Evolutionary conservation across 371 early-diverging fungal species (phyloP).

Genomic region (Apophysomyces elegans): DNA sequence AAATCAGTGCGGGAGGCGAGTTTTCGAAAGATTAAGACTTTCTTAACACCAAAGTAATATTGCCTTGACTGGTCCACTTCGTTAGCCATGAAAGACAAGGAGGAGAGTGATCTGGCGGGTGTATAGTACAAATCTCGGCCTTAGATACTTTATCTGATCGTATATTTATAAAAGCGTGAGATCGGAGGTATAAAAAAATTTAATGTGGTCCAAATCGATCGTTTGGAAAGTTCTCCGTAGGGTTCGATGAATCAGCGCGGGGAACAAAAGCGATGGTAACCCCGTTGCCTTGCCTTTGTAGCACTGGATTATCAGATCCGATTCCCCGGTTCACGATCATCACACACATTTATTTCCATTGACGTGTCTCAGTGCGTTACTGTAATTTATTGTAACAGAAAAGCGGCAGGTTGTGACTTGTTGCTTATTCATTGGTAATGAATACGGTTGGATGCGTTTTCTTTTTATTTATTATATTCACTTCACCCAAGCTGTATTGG

Average conservation of each 20-base stretch:
- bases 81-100: background rate
- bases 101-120: too few relatives aligned
- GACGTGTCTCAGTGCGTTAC: background rate
- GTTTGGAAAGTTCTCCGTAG: conserved; percentile 1
- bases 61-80: conserved; percentile 2
- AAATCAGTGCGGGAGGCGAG: background rate
- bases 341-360: background rate
- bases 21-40: background rate
- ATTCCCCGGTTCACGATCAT: background rate
- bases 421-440: too few relatives aligned
- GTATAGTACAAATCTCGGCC: too few relatives aligned
- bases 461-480: background rate
- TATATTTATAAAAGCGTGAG: background rate
- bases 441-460: background rate
- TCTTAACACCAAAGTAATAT: conserved; percentile 4
- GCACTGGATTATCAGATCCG: conserved; percentile 7
- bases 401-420: too few relatives aligned
- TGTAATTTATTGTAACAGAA: background rate
- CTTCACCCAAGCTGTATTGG: background rate
- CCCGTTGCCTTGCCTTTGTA: background rate
- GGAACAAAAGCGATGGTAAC: background rate
- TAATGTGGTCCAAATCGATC: conserved; percentile 3
- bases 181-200: conserved; percentile 6
- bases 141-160: background rate
- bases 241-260: background rate